Percentiles rank a stretch among this genome's conserved stretches.
Evolutionary conservation across 306 rosid species (phyloP).

Genomic region (cucumber (Cucumis sativus)): DNA sequence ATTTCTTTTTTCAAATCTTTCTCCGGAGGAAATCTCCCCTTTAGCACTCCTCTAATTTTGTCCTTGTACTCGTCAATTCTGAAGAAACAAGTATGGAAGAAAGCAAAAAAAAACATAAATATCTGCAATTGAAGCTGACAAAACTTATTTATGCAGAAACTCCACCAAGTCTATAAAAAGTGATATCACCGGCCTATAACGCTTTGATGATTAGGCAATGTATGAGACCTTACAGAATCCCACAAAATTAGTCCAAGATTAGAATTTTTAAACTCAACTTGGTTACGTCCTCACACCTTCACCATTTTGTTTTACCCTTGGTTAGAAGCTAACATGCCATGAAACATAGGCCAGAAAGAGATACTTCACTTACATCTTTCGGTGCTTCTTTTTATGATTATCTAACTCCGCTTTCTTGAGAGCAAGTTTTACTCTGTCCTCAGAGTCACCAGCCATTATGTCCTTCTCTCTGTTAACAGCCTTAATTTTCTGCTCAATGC

Average conservation of each 20-base stretch:
- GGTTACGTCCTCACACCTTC: not conserved
- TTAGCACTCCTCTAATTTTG: conserved; percentile 64
- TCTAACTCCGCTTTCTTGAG: conserved; percentile 44
- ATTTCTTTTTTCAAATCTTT: conserved; percentile 82
- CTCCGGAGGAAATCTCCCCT: conserved; percentile 81
- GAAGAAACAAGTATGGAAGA: conserved; percentile 12
- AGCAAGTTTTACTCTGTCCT: conserved; percentile 58
- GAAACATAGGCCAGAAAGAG: conserved; percentile 5
- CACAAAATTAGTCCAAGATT: not conserved
- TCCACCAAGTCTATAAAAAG: not conserved
- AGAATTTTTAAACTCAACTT: not conserved
- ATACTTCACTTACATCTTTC: conserved; percentile 43
- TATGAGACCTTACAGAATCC: not conserved
- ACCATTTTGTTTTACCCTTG: not conserved
- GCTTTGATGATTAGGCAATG: not conserved
- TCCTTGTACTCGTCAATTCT: conserved; percentile 74
- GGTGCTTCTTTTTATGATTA: conserved; percentile 51
- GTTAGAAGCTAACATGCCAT: not conserved
- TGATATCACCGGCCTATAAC: not conserved
- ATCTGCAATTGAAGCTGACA: conserved; percentile 10
- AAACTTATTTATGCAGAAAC: not conserved
- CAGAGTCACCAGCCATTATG: conserved; percentile 53
- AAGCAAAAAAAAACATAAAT: conserved; percentile 8
- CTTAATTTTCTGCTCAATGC: conserved; percentile 53
- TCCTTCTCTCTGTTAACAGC: conserved; percentile 46